Evolutionary conservation across 2,329 filamentous ascomycete genomes (phyloP), one percentile per base, ranked within the genome.

Genomic region (Rutstroemia sp.): DNA sequence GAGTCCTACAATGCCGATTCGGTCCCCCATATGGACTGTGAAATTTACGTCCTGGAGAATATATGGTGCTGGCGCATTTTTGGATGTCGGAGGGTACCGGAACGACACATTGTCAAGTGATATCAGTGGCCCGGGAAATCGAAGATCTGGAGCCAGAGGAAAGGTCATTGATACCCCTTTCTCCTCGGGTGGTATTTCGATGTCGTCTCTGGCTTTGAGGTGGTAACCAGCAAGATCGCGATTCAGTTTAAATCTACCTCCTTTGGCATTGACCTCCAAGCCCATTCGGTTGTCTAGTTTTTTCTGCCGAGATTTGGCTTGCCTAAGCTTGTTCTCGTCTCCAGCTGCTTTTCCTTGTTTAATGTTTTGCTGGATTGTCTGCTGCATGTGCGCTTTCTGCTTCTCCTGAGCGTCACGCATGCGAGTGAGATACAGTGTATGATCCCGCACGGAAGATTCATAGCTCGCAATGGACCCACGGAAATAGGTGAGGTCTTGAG

Each of bases 341-440:
- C 90, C 88, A 25, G 85, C 86, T 49, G 84, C 83, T 68, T 86
- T 88, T 6, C 88, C 90, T 19, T 86, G 81, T 62, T 85, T 86
- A 65, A 90, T 80, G 62, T 88, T 92, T 58, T 85, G 81, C 19
- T 80, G 77, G 51, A 95, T 90, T 0, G 85, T 88, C 63, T 88
- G 82, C 71, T 92, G 85, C 59, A 95, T 88, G 65, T 94, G 88
- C 3, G 87, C 83, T 55, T 84, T 86, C 69, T 95, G 88, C 67
- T 83, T 85, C 54, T 94, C 88, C 67, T 92, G 86, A 0, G 89
- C 88, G 21, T 90, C 88, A 65, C 88, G 88, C 86, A 94, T 88
- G 62, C 85, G 84, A 16, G 76, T 79, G 62, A 91, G 76, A 69
- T 87, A 82, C 10, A 82, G 74, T 51, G 83, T 86, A 59, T 86